phyloP scores from a whole-genome alignment of 225 moss, liverwort and hornwort species.

The Anthoceros angustus region DNA sequence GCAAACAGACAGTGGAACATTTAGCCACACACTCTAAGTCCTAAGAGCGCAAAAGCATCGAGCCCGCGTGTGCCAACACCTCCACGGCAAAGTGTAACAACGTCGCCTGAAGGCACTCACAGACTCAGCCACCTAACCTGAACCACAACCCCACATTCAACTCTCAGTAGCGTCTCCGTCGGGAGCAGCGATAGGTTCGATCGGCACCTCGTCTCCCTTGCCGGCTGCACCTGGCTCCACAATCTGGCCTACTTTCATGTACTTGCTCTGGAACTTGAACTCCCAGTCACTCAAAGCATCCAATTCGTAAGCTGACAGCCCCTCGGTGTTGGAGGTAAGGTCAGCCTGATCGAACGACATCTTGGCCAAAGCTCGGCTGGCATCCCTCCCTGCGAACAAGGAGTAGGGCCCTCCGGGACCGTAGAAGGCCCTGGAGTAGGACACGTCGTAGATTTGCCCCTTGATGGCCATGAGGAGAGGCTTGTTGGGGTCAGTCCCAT shows the following conservation, averaged over 20 bases:
- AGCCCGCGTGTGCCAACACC: too few relatives aligned
- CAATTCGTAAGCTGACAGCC: slow-evolving; percentile 38
- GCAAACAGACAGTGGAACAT: too few relatives aligned
- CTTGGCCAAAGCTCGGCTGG: slow-evolving; percentile 33
- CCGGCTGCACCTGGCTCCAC: slow-evolving; percentile 12
- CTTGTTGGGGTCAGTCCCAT: slow-evolving; percentile 23
- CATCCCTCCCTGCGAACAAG: slow-evolving; percentile 32
- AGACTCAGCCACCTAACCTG: too few relatives aligned
- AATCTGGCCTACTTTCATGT: slow-evolving; percentile 56
- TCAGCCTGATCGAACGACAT: slow-evolving; percentile 46
- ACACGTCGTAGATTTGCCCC: slow-evolving; percentile 31
- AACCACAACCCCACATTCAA: not conserved
- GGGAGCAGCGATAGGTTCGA: not conserved
- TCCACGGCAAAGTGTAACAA: too few relatives aligned
- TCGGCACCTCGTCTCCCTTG: not conserved
- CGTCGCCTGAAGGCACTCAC: too few relatives aligned
- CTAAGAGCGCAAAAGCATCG: too few relatives aligned
- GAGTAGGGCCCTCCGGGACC: slow-evolving; percentile 30
- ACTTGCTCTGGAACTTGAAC: slow-evolving; percentile 74
- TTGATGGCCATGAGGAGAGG: slow-evolving; percentile 37
- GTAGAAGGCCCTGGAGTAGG: slow-evolving; percentile 27
- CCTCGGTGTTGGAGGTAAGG: slow-evolving; percentile 46
- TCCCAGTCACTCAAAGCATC: slow-evolving; percentile 78
- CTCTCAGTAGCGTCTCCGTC: not conserved
- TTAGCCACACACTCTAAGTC: too few relatives aligned